These are phyloP conservation scores for Moesziomyces parantarcticus DNA, from an alignment of 1,284 basidiomycete genomes.

Conservation along the genomic window DNA sequence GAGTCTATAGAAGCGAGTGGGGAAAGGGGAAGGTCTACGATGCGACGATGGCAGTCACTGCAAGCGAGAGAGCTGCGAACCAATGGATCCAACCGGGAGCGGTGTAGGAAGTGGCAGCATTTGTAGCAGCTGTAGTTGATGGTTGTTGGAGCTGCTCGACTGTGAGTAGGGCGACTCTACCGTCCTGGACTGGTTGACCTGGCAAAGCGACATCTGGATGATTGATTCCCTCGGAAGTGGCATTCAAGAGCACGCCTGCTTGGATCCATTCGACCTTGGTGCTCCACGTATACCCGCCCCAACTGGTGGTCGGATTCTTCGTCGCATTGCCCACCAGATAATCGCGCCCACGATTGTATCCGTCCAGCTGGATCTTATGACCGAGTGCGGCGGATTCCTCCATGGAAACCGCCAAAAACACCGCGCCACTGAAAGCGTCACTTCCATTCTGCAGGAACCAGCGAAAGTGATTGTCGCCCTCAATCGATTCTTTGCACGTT, in stretches of 20 bases:
- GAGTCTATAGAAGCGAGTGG: too few species aligned
- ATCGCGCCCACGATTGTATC: slow-evolving; percentile 73
- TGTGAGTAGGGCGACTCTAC: slow-evolving; percentile 82
- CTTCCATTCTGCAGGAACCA: slow-evolving; percentile 86
- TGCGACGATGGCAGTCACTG: too few species aligned
- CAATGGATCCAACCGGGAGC: too few species aligned
- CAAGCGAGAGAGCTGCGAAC: too few species aligned
- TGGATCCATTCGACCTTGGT: slow-evolving; percentile 60
- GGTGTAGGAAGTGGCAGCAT: too few species aligned
- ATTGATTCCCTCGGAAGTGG: slow-evolving; percentile 76
- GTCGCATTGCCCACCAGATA: slow-evolving; percentile 72
- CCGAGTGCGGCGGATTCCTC: slow-evolving; percentile 49
- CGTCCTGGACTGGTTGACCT: slow-evolving; percentile 79
- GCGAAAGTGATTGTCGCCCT: slow-evolving; percentile 89
- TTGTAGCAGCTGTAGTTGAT: neutral
- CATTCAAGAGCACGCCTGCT: slow-evolving; percentile 64
- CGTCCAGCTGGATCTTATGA: slow-evolving; percentile 55
- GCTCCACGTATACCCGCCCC: slow-evolving; percentile 48
- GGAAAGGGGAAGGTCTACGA: too few species aligned
- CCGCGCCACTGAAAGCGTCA: slow-evolving; percentile 76
- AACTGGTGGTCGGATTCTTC: slow-evolving; percentile 32
- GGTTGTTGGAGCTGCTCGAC: slow-evolving; percentile 70
- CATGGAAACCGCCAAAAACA: slow-evolving; percentile 77
- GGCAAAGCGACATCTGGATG: slow-evolving; percentile 72
- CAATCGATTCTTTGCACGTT: slow-evolving; percentile 76